phyloP scores from a whole-genome alignment of 2,329 filamentous ascomycete genomes.

The Trichoderma pleuroti region DNA sequence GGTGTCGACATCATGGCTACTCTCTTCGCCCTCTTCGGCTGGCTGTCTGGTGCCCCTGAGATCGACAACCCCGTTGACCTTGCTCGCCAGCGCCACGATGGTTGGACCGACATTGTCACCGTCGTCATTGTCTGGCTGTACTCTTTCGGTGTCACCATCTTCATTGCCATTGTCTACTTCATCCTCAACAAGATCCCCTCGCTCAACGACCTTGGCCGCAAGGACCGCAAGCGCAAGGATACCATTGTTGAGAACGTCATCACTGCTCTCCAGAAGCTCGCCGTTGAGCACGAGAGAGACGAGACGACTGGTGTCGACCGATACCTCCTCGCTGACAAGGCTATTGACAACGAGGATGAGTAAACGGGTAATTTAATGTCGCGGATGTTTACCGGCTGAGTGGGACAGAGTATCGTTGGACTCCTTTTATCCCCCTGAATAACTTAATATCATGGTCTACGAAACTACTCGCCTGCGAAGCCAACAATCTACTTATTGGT shows the following conservation, averaged over 20 bases:
- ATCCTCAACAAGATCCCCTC: slow-evolving; percentile 74
- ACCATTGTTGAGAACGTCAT: slow-evolving; percentile 18
- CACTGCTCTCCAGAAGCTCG: slow-evolving; percentile 17
- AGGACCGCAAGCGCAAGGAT: slow-evolving; percentile 69
- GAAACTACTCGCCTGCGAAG: neutral
- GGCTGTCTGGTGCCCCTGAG: slow-evolving; percentile 56
- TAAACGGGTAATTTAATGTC: slow-evolving; percentile 12
- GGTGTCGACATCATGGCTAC: slow-evolving; percentile 81
- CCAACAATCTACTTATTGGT: neutral
- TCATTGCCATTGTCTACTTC: slow-evolving; percentile 71
- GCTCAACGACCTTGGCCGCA: slow-evolving; percentile 89
- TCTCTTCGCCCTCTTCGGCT: slow-evolving; percentile 81
- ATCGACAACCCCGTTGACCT: slow-evolving; percentile 12
- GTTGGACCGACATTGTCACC: slow-evolving; percentile 72
- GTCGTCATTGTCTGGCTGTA: slow-evolving; percentile 89
- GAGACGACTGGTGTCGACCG: neutral
- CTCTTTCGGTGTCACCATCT: slow-evolving; percentile 83
- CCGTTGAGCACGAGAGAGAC: slow-evolving; percentile 14
- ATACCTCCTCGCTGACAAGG: slow-evolving; percentile 15
- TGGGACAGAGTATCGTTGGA: neutral
- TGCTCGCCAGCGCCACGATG: neutral
- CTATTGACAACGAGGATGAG: slow-evolving; percentile 13
- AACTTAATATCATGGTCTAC: slow-evolving; percentile 10
- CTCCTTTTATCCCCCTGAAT: neutral
- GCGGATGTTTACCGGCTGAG: slow-evolving; percentile 5